These are phyloP conservation scores for Blastomyces silverae DNA, from an alignment of 2,329 filamentous ascomycete species.

Conservation along the genomic window DNA sequence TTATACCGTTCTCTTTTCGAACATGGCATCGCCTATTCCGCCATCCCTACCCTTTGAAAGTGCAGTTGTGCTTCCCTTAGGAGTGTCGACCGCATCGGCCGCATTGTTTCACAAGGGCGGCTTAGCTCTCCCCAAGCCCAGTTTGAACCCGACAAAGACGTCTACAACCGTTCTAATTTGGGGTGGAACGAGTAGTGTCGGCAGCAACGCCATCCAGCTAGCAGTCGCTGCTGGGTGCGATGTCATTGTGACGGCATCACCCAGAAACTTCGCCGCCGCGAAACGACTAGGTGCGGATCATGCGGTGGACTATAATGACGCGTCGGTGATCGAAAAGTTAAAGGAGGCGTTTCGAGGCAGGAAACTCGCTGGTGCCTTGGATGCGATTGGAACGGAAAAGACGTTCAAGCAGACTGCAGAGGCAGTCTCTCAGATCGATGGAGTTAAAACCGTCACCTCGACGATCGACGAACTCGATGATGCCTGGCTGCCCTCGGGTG, in stretches of 20 bases:
- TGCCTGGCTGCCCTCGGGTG: conserved; percentile 16
- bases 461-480: neutral
- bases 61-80: conserved; percentile 23
- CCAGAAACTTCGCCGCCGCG: conserved; percentile 41
- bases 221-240: conserved; percentile 41
- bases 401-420: conserved; percentile 21
- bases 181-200: conserved; percentile 41
- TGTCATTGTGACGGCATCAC: conserved; percentile 42
- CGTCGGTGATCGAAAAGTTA: conserved; percentile 29
- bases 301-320: conserved; percentile 43
- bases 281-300: conserved; percentile 39
- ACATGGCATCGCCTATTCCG: conserved; percentile 21
- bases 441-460: neutral
- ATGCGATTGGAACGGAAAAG: conserved; percentile 12
- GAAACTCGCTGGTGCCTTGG: conserved; percentile 21
- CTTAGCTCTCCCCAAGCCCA: conserved; percentile 20
- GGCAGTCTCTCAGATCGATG: conserved; percentile 20
- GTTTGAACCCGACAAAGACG: conserved; percentile 18
- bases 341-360: conserved; percentile 24
- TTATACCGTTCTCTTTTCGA: conserved; percentile 22
- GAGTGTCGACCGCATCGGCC: conserved; percentile 23
- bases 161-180: conserved; percentile 33
- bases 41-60: conserved; percentile 19
- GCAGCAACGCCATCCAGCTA: conserved; percentile 45
- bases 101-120: conserved; percentile 24